Evolutionary conservation across 2,329 filamentous ascomycete species (phyloP).

Genomic region (Sporothrix phasma): DNA sequence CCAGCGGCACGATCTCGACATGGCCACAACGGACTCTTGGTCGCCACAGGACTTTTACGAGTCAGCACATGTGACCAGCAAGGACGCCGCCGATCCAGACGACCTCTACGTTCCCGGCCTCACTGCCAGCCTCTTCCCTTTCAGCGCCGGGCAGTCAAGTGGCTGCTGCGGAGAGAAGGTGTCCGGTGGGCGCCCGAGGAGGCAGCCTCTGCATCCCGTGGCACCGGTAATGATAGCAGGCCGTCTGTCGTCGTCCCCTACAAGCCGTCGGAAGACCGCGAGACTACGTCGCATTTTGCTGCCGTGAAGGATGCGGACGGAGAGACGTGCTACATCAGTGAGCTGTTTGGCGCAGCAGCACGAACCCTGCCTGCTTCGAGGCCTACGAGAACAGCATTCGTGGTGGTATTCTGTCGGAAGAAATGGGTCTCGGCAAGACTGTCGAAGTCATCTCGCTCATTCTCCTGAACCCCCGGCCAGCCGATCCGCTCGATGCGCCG

Average conservation of each 20-base stretch:
- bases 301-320: slow-evolving; percentile 36
- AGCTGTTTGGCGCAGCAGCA: slow-evolving; percentile 51
- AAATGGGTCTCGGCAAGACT: slow-evolving; percentile 78
- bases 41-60: slow-evolving; percentile 57
- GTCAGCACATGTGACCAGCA: slow-evolving; percentile 51
- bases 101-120: slow-evolving; percentile 35
- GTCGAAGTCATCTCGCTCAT: slow-evolving; percentile 64
- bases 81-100: slow-evolving; percentile 29
- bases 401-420: slow-evolving; percentile 63
- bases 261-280: slow-evolving; percentile 11
- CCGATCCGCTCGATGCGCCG: background rate
- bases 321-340: slow-evolving; percentile 35
- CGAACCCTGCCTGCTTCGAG: slow-evolving; percentile 38
- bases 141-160: slow-evolving; percentile 59
- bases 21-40: slow-evolving; percentile 13
- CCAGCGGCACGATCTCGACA: background rate
- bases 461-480: slow-evolving; percentile 45
- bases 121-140: slow-evolving; percentile 56
- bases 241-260: slow-evolving; percentile 23
- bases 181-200: slow-evolving; percentile 35
- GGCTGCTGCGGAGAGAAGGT: slow-evolving; percentile 59
- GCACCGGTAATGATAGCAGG: background rate
- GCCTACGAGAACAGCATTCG: slow-evolving; percentile 33
- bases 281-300: slow-evolving; percentile 36
- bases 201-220: background rate